These are phyloP conservation scores for Phyllosticta paracitricarpa DNA, from an alignment of 2,329 filamentous ascomycete species.

Conservation along the genomic window DNA sequence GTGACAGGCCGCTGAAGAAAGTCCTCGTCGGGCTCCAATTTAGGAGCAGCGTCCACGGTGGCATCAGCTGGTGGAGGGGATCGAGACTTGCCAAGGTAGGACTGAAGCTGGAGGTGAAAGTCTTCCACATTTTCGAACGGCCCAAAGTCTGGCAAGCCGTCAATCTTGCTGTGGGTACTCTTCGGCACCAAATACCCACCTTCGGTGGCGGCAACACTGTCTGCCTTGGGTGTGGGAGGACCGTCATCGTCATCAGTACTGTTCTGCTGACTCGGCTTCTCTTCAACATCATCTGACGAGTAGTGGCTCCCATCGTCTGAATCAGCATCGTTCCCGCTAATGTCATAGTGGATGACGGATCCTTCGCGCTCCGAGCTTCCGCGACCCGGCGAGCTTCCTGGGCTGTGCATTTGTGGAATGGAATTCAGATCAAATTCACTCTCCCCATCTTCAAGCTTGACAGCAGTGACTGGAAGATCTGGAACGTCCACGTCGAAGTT, in stretches of 20 bases:
- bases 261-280: constrained; percentile 23
- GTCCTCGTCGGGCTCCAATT: constrained; percentile 29
- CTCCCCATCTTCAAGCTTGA: constrained; percentile 42
- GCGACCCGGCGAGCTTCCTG: constrained; percentile 33
- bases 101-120: constrained; percentile 44
- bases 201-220: constrained; percentile 19
- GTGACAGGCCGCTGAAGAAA: constrained; percentile 42
- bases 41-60: constrained; percentile 21
- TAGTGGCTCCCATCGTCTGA: constrained; percentile 50
- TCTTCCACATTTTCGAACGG: constrained; percentile 41
- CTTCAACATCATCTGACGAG: constrained; percentile 33
- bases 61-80: constrained; percentile 13
- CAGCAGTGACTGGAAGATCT: constrained; percentile 58
- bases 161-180: constrained; percentile 1
- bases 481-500: constrained; percentile 49
- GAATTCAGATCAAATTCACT: constrained; percentile 48
- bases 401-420: constrained; percentile 52
- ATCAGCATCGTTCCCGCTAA: constrained; percentile 24
- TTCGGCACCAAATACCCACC: background rate
- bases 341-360: constrained; percentile 46
- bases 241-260: constrained; percentile 32
- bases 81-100: constrained; percentile 37
- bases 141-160: constrained; percentile 36
- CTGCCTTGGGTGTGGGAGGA: constrained; percentile 36
- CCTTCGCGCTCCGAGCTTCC: constrained; percentile 30